Percentiles rank a stretch among this genome's conserved stretches.
phyloP scores from a whole-genome alignment of 1,284 basidiomycete species.

The Moniliophthora roreri region DNA sequence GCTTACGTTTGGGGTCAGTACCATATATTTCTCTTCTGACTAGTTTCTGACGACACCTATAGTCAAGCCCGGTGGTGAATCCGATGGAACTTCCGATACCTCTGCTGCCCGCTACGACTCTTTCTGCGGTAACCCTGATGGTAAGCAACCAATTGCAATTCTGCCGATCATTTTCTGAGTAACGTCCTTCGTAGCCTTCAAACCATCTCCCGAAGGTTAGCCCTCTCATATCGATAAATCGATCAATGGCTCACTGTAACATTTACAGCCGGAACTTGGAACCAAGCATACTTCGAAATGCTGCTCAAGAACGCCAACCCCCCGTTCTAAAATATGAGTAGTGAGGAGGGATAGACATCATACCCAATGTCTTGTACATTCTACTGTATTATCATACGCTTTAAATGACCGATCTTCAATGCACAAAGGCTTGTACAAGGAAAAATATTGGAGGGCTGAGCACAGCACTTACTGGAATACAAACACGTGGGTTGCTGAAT shows the following conservation, averaged over 20 bases:
- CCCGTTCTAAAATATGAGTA: constrained; percentile 3
- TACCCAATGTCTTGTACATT: too few relatives aligned
- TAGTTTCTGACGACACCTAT: not conserved
- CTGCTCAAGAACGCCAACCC: constrained; percentile 15
- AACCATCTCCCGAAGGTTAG: constrained; percentile 10
- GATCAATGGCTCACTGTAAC: not conserved
- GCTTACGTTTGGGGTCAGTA: constrained; percentile 45
- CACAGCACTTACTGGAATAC: too few relatives aligned
- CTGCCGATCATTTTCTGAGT: not conserved
- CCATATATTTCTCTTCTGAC: not conserved
- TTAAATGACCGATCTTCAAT: too few relatives aligned
- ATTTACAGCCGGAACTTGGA: constrained; percentile 10
- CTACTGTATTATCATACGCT: too few relatives aligned
- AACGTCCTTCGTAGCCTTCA: constrained; percentile 1
- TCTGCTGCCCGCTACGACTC: constrained; percentile 44
- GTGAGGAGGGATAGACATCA: not conserved
- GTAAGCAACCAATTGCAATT: not conserved
- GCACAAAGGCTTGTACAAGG: too few relatives aligned
- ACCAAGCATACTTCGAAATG: constrained; percentile 17
- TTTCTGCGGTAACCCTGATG: constrained; percentile 33
- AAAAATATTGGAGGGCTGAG: too few relatives aligned
- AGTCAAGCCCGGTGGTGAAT: constrained; percentile 53
- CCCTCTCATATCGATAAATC: not conserved
- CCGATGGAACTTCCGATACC: constrained; percentile 48
- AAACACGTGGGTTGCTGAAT: too few relatives aligned